Base-by-base conservation (phyloP, 805 yeast genomes). In the Komagataella pastoris region DNA sequence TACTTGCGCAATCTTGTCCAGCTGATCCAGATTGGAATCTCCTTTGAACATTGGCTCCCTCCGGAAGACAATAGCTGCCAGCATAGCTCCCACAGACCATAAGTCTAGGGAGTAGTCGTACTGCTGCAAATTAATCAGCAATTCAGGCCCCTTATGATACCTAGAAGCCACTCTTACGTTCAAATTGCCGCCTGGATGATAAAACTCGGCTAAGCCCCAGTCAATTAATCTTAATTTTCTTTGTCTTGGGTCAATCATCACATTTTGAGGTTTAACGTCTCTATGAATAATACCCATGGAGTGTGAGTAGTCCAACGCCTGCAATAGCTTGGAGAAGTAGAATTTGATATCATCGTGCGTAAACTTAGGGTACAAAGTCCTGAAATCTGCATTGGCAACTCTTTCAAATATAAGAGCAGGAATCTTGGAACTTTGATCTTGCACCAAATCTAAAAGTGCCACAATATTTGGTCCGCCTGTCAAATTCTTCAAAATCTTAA, bases 201-300 rank as follows among this genome's bases (percentile, higher is more conserved):
- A 89, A 63, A 88, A 89, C 65, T 90, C 97, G 7, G 97, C 97
- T 50, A 90, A 70, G 6, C 97, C 97, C 97, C 97, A 90, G 67
- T 90, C 97, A 51, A 90, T 89, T 56, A 89, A 75, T 56, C 96
- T 77, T 58, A 90, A 69, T 61, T 77, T 80, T 65, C 70, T 80
- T 55, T 74, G 76, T 54, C 75, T 70, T 52, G 87, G 96, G 65
- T 90, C 97, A 58, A 90, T 90, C 96, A 90, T 90, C 56, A 90
- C 86, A 66, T 90, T 90, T 61, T 90, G 96, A 8, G 97, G 97
- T 66, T 90, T 90, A 52, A 90, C 96, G 67, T 90, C 97, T 64
- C 97, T 75, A 63, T 90, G 97, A 81, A 90, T 89, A 54, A 90
- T 88, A 19, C 97, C 97, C 88, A 85, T 85, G 10, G 96, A 86